Conservation (phyloP, 2,329 filamentous ascomycete species). For the Penicillium hesseltinei region DNA sequence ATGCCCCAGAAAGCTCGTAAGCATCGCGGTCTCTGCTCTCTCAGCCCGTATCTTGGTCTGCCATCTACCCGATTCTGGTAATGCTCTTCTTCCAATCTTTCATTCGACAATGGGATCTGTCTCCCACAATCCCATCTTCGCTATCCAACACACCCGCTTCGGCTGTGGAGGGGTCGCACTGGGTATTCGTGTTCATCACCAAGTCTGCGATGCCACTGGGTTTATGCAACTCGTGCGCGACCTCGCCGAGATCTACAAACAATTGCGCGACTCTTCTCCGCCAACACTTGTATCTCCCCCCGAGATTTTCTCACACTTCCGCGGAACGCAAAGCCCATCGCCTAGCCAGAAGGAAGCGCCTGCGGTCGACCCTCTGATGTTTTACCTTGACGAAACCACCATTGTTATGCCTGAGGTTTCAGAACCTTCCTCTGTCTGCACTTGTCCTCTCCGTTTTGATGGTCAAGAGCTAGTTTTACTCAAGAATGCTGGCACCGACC, state of each 20-base stretch:
- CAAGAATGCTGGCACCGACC: background rate
- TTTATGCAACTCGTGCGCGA: conserved; percentile 2
- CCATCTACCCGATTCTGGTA: background rate
- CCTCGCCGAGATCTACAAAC: conserved; percentile 4
- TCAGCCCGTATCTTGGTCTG: background rate
- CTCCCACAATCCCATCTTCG: conserved; percentile 1
- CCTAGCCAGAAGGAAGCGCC: background rate
- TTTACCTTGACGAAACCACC: background rate
- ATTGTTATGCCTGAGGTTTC: background rate
- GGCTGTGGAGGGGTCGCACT: conserved; percentile 6
- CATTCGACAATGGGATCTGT: background rate
- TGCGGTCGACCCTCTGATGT: background rate
- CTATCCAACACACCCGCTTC: conserved; percentile 7
- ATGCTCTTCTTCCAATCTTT: conserved; percentile 1
- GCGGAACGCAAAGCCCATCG: background rate
- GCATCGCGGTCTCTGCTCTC: background rate
- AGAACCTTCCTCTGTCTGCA: background rate
- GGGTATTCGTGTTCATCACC: conserved; percentile 6
- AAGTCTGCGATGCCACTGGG: conserved; percentile 6
- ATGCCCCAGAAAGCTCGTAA: background rate
- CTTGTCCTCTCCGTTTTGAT: background rate
- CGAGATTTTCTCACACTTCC: background rate
- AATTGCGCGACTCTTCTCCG: background rate
- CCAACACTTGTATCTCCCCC: background rate
- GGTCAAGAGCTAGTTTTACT: background rate